A percentile compares a stretch with the other conserved stretches of the same genome.
Evolutionary conservation across 1,284 basidiomycete genomes (phyloP).

Genomic region (Ceratobasidium sp.): DNA sequence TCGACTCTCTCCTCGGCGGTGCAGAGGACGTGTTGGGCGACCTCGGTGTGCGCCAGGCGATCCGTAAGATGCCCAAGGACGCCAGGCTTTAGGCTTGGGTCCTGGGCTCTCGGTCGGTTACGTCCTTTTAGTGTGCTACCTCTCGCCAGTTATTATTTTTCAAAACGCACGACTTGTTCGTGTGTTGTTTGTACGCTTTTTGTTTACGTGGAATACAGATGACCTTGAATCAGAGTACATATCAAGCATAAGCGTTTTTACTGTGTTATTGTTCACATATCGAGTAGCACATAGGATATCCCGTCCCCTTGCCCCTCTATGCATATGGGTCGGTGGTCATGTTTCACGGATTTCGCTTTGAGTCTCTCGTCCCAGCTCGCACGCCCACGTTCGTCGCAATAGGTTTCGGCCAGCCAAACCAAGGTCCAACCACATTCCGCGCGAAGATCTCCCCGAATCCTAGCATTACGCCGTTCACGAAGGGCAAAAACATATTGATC

Average conservation of each 20-base stretch:
- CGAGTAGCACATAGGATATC: not conserved
- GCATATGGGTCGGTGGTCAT: constrained; percentile 19
- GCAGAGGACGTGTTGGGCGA: constrained; percentile 79
- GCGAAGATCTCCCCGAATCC: constrained; percentile 99
- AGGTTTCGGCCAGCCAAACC: constrained; percentile 60
- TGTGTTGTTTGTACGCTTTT: constrained; percentile 27
- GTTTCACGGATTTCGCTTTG: not conserved
- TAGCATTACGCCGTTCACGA: constrained; percentile 98
- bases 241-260: too few species aligned
- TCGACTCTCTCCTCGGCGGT: constrained; percentile 78
- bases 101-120: not conserved
- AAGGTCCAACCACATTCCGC: constrained; percentile 82
- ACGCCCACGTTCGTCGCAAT: constrained; percentile 40
- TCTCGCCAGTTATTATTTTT: constrained; percentile 30
- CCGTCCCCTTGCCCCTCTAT: not conserved
- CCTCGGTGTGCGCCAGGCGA: constrained; percentile 76
- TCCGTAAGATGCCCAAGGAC: constrained; percentile 70
- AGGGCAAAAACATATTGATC: constrained; percentile 93
- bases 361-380: constrained; percentile 5
- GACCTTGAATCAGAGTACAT: constrained; percentile 21
- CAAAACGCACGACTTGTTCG: constrained; percentile 16
- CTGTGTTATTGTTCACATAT: not conserved
- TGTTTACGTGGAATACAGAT: constrained; percentile 33
- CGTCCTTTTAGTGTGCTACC: constrained; percentile 10
- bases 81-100: constrained; percentile 42